phyloP scores from a whole-genome alignment of 768 basidiomycete genomes.

The Galerina marginata region DNA sequence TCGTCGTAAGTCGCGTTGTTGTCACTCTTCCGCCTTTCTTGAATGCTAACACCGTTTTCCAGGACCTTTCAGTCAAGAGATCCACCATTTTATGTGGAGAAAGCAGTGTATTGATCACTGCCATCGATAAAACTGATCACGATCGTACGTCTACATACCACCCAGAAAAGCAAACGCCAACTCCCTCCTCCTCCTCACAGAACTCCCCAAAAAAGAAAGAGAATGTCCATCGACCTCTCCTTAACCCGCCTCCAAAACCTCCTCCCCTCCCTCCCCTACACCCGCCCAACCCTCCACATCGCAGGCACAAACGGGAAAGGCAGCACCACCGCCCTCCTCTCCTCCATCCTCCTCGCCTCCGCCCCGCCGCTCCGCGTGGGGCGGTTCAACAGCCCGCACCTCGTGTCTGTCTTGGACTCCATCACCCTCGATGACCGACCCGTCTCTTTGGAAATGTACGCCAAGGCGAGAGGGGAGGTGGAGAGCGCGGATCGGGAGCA shows the following conservation, averaged over 20 bases:
- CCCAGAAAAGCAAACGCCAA: too few species aligned
- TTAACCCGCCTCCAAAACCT: conserved; percentile 63
- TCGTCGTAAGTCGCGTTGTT: too few species aligned
- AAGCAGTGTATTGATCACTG: too few species aligned
- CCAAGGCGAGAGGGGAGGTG: conserved; percentile 49
- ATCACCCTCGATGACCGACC: conserved; percentile 70
- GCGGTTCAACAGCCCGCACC: conserved; percentile 92
- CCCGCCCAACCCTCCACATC: conserved; percentile 85
- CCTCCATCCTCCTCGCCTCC: conserved; percentile 71
- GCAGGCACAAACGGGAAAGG: conserved; percentile 99
- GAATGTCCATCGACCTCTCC: conserved; percentile 72
- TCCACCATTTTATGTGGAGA: too few species aligned
- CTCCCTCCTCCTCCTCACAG: too few species aligned
- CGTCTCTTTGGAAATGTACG: too few species aligned
- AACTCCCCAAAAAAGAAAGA: too few species aligned
- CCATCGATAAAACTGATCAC: too few species aligned
- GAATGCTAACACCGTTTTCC: too few species aligned
- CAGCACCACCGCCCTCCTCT: conserved; percentile 82
- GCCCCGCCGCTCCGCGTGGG: conserved; percentile 68
- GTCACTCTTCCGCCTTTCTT: too few species aligned
- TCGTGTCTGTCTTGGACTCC: conserved; percentile 76
- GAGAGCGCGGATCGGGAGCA: conserved; percentile 50
- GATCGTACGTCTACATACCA: too few species aligned
- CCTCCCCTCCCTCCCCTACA: conserved; percentile 59
- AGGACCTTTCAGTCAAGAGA: too few species aligned